These are phyloP conservation scores for Blastomyces silverae DNA, from an alignment of 2,329 filamentous ascomycete genomes.

Conservation along the genomic window DNA sequence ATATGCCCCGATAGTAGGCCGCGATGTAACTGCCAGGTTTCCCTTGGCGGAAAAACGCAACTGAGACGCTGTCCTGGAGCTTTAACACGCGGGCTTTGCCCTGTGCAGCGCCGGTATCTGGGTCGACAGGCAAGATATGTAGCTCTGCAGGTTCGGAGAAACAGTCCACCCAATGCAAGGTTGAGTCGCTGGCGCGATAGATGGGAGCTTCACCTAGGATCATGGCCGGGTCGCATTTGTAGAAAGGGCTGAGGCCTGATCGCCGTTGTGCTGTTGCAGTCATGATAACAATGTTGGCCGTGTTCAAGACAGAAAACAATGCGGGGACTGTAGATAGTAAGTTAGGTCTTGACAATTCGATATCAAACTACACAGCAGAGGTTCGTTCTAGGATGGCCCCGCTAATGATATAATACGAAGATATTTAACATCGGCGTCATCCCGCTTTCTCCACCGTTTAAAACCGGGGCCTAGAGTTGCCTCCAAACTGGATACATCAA, in stretches of 20 bases:
- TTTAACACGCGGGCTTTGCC: conserved; percentile 27
- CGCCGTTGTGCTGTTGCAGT: conserved; percentile 7
- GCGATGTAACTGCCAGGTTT: conserved; percentile 36
- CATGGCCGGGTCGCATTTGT: conserved; percentile 24
- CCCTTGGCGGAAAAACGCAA: conserved; percentile 31
- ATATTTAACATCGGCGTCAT: not conserved
- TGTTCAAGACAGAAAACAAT: not conserved
- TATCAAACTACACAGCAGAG: not conserved
- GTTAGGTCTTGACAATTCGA: not conserved
- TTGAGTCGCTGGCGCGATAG: conserved; percentile 30
- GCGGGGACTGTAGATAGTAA: not conserved
- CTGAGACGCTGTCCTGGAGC: conserved; percentile 34
- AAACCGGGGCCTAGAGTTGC: not conserved
- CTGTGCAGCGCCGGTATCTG: conserved; percentile 27
- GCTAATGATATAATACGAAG: not conserved
- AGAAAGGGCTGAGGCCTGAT: conserved; percentile 19
- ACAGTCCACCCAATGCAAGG: conserved; percentile 32
- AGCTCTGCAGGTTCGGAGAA: conserved; percentile 29
- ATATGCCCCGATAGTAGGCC: conserved; percentile 37
- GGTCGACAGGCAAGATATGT: conserved; percentile 33
- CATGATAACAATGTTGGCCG: not conserved
- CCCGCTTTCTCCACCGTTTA: not conserved
- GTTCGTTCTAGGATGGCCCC: not conserved
- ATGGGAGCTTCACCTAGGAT: conserved; percentile 31
- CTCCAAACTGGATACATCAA: not conserved